Base-by-base conservation (phyloP, 371 early-diverging fungal species). In the Mucor ambiguus region DNA sequence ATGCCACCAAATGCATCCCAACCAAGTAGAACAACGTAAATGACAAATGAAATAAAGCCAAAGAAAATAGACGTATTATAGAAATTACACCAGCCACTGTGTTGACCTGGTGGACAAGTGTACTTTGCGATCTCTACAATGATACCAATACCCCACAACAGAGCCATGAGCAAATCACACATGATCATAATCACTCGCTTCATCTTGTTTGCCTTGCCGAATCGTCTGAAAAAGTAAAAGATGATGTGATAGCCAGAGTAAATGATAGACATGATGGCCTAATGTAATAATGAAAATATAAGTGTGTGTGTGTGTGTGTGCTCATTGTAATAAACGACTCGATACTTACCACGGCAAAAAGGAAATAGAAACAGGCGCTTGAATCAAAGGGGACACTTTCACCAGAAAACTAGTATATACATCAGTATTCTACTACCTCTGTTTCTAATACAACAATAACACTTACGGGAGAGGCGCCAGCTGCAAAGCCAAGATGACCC, bases 11-110 rank as follows among this genome's bases (percentile, higher is more conserved):
- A 73, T 30, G 78, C 64, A 55, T 87, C 85, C 85, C 85, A 84
- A 5, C 65, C 73, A 35, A 83, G 66, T 0, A 81, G 75, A 4
- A 67, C 73, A n/a, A 85, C 64, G 66, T 81, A 87, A 28, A 77
- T 66, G 1, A 64, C 74, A 69, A 85, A 79, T 0, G 84, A 83
- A 29, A 84, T 28, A 66, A 85, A 80, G 1, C 79, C 85, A 60
- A 81, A 80, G 65, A 87, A 87, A 22, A 87, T 74, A 32, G 84
- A 83, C 20, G 83, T 74, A 64, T 87, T 87, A 58, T 87, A 87
- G 67, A 83, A 85, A 66, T 85, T 78, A 62, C 87, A 87, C 85
- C 85, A 85, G 38, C 52, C 74, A 44, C 77, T 61, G 41, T 76
- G 72, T 29, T 68, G 76, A 20, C 86, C 86, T 18, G 80, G 78